A percentile compares a stretch with the other conserved stretches of the same genome.
phyloP scores from a whole-genome alignment of 2,329 filamentous ascomycete genomes.

The Ascochyta koolunga region DNA sequence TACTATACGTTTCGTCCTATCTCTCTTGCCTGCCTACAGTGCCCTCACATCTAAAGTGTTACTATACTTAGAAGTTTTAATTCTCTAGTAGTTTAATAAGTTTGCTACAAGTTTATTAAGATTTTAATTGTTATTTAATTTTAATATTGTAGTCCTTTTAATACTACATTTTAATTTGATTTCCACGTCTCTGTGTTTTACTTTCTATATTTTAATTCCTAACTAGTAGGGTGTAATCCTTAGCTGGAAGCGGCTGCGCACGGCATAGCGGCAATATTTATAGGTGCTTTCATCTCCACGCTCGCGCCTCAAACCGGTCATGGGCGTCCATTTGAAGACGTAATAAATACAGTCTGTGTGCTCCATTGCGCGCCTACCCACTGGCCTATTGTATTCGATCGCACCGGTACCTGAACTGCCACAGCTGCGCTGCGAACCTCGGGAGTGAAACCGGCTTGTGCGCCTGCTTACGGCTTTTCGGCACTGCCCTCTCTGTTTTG shows the following conservation, averaged over 20 bases:
- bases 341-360: conserved; percentile 16
- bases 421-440: conserved; percentile 20
- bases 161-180: too few relatives aligned
- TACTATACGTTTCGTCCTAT: too few relatives aligned
- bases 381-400: conserved; percentile 24
- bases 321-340: conserved; percentile 23
- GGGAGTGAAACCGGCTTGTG: conserved; percentile 23
- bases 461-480: conserved; percentile 22
- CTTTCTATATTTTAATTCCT: too few relatives aligned
- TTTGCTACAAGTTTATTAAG: too few relatives aligned
- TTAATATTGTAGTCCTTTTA: too few relatives aligned
- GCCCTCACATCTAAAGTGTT: too few relatives aligned
- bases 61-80: too few relatives aligned
- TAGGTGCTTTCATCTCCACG: conserved; percentile 8
- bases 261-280: conserved; percentile 12
- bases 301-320: conserved; percentile 11
- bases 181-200: too few relatives aligned
- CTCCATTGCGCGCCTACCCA: conserved; percentile 23
- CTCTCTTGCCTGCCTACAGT: too few relatives aligned
- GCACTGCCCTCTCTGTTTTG: conserved; percentile 18
- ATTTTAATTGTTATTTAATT: too few relatives aligned
- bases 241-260: conserved; percentile 15
- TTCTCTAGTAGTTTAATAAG: too few relatives aligned
- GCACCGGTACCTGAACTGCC: conserved; percentile 20
- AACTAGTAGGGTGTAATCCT: too few relatives aligned